A percentile compares a stretch with the other conserved stretches of the same genome.
These are phyloP conservation scores for Diutina scorzettiae DNA, from an alignment of 1,139 yeast species.

Conservation along the genomic window DNA sequence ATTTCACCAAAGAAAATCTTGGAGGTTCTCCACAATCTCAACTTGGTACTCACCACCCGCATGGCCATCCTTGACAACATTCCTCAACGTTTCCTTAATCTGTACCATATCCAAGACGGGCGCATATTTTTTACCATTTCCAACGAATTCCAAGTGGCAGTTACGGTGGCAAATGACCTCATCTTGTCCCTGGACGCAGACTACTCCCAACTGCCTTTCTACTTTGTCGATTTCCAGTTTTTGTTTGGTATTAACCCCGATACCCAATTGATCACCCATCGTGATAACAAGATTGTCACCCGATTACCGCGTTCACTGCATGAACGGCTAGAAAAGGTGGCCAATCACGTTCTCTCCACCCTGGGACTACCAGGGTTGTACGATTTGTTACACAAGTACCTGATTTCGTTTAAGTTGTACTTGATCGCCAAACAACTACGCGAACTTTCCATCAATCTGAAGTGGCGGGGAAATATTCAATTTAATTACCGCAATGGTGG, in stretches of 20 bases:
- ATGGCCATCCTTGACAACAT: constrained; percentile 56
- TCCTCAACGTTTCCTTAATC: constrained; percentile 45
- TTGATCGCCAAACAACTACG: constrained; percentile 55
- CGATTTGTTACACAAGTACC: constrained; percentile 56
- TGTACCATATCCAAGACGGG: constrained; percentile 63
- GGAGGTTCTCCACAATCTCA: constrained; percentile 54
- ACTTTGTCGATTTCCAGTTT: constrained; percentile 66
- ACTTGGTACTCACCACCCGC: constrained; percentile 62
- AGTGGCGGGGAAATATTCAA: constrained; percentile 57
- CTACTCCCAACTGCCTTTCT: constrained; percentile 46
- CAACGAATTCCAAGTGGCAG: constrained; percentile 56
- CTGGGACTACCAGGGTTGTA: constrained; percentile 47
- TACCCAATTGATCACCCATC: constrained; percentile 20
- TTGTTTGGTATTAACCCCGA: constrained; percentile 37
- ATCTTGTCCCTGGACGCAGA: constrained; percentile 38
- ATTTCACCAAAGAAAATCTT: constrained; percentile 48
- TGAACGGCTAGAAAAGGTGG: constrained; percentile 29
- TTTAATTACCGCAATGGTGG: constrained; percentile 45
- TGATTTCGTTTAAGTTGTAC: constrained; percentile 64
- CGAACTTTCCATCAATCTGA: constrained; percentile 36
- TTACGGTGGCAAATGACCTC: constrained; percentile 45
- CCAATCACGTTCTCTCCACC: constrained; percentile 39
- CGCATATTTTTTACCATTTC: constrained; percentile 55
- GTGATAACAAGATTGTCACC: constrained; percentile 18
- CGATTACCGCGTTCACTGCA: constrained; percentile 24